phyloP scores from a whole-genome alignment of 495 filamentous ascomycete species.

The Aspergillus mulundensis region DNA sequence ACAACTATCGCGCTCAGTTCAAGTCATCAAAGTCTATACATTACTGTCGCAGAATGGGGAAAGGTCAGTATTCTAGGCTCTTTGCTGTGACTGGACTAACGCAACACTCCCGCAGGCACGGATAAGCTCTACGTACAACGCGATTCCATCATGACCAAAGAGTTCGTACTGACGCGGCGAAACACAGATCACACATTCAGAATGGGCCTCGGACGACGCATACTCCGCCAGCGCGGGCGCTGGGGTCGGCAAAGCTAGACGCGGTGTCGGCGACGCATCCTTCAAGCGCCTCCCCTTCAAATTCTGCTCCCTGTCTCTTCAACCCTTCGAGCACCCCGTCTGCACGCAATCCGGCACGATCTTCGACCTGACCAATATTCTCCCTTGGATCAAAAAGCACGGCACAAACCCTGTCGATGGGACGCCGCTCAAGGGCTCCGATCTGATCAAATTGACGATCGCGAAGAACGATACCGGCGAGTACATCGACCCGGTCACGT shows the following conservation, averaged over 20 bases:
- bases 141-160: neutral
- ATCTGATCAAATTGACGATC: constrained; percentile 88
- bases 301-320: constrained; percentile 93
- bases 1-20: neutral
- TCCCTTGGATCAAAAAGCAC: constrained; percentile 91
- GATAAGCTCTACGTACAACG: constrained; percentile 70
- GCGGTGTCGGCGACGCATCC: constrained; percentile 52
- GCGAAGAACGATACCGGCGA: constrained; percentile 91
- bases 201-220: constrained; percentile 89
- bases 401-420: constrained; percentile 87
- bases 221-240: constrained; percentile 73
- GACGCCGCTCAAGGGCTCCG: constrained; percentile 66
- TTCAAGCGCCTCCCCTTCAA: constrained; percentile 96
- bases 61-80: constrained; percentile 39
- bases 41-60: constrained; percentile 46
- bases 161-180: constrained; percentile 13
- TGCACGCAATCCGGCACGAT: constrained; percentile 75
- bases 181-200: constrained; percentile 79
- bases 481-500: constrained; percentile 92
- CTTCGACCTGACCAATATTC: constrained; percentile 82
- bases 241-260: constrained; percentile 48
- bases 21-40: neutral
- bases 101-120: constrained; percentile 40
- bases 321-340: constrained; percentile 84
- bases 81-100: constrained; percentile 11